Evolutionary conservation across 257 asterid genomes (phyloP), one percentile per base, ranked within the genome.

Genomic region (Lithospermum erythrorhizon): DNA sequence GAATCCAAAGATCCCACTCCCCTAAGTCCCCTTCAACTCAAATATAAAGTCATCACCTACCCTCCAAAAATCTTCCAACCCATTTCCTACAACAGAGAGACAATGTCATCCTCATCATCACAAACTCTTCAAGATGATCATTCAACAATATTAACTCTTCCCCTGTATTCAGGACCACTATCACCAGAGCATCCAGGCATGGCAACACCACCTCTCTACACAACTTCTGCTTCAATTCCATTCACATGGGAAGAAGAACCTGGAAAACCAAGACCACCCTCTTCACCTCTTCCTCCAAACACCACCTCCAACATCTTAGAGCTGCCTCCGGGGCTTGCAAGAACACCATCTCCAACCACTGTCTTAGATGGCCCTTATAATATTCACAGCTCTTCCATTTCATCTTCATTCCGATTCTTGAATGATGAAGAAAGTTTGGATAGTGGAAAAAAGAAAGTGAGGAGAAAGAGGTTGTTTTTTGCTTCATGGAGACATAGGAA

Each of bases 221-320:
- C 49, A 13, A 41, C 80, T 49, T 61, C 67, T 18, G 89, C 82
- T 9, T 75, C 96, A 3, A 72, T 89, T 21, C 96, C 96, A 7
- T 89, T 89, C 75, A 73, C 72, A 51, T 89, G 96, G 96, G 96
- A 89, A 56, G 85, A 83, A 54, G 70, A 75, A 35, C 96, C 96
- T 16, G 96, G 95, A 0, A 89, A 82, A 70, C 95, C 95, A 35
- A 79, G 85, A 45, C 93, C 78, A 37, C 75, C 81, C 61, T 58
- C 86, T 11, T 11, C 55, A 30, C 56, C 35, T 53, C 64, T 47
- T 57, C 65, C 47, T 24, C 78, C 53, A 24, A 23, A 9, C 37
- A 47, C 22, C 11, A 2, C 8, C 2, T 68, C 78, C 37, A 78
- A 57, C 49, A 64, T 54, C 66, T 65, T 85, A 61, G 83, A 81